A percentile compares a stretch with the other conserved stretches of the same genome.
phyloP scores from a whole-genome alignment of 2,329 filamentous ascomycete genomes.

The Thermoascus crustaceus region DNA sequence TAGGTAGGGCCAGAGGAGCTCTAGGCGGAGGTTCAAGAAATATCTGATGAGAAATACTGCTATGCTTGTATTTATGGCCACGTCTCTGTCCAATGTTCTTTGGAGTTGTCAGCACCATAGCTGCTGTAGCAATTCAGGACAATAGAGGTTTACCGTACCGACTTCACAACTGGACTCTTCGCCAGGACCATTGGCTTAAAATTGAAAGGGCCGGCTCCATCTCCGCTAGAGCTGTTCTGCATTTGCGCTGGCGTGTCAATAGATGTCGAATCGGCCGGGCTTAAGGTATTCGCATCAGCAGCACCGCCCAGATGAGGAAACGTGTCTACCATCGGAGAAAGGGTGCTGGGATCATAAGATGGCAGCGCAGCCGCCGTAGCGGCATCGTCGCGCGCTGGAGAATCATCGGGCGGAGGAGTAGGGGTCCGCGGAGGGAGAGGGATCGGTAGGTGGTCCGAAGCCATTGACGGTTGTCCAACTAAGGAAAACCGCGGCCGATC shows the following conservation, averaged over 20 bases:
- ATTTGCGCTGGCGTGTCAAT: slow-evolving; percentile 18
- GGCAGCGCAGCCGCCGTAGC: slow-evolving; percentile 21
- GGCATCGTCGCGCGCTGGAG: slow-evolving; percentile 13
- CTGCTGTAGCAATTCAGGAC: not conserved
- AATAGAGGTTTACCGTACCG: slow-evolving; percentile 46
- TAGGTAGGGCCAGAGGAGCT: slow-evolving; percentile 79
- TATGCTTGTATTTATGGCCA: slow-evolving; percentile 97
- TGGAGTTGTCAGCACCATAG: slow-evolving; percentile 15
- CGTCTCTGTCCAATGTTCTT: slow-evolving; percentile 85
- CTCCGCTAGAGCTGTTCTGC: slow-evolving; percentile 23
- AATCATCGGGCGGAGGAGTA: slow-evolving; percentile 53
- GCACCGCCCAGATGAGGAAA: slow-evolving; percentile 22
- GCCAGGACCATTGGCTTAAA: slow-evolving; percentile 78
- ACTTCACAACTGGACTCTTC: slow-evolving; percentile 63
- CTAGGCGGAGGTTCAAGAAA: slow-evolving; percentile 85
- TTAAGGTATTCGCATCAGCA: slow-evolving; percentile 20
- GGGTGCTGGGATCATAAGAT: slow-evolving; percentile 38
- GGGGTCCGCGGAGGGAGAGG: slow-evolving; percentile 56
- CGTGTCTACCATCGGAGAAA: slow-evolving; percentile 40
- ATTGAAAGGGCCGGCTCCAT: slow-evolving; percentile 65
- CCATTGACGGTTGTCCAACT: slow-evolving; percentile 38
- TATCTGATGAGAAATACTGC: slow-evolving; percentile 91
- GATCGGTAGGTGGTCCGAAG: slow-evolving; percentile 50
- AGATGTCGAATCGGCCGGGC: slow-evolving; percentile 25
- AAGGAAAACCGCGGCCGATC: not conserved